Evolutionary conservation across 805 yeast genomes (phyloP).

Genomic region (Yamadazyma insecticola): DNA sequence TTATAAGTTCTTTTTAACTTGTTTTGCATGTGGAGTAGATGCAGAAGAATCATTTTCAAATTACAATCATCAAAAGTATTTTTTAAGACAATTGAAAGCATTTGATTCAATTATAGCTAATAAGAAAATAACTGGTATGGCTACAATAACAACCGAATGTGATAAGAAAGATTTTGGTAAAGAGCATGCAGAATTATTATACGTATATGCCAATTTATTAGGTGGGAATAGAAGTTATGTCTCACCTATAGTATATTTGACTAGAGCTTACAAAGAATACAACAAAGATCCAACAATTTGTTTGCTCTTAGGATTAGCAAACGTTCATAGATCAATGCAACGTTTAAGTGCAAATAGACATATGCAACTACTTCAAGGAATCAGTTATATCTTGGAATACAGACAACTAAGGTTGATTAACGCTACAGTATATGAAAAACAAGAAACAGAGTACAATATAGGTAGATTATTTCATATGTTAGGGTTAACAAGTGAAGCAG

Average conservation of each 20-base stretch:
- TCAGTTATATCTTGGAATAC: constrained; percentile 74
- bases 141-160: constrained; percentile 58
- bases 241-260: constrained; percentile 74
- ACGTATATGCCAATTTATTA: constrained; percentile 75
- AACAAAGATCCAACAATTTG: constrained; percentile 77
- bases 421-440: constrained; percentile 46
- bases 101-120: constrained; percentile 61
- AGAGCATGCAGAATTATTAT: constrained; percentile 64
- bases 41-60: constrained; percentile 63
- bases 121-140: constrained; percentile 69
- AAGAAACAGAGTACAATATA: constrained; percentile 78
- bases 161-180: constrained; percentile 33
- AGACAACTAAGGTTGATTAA: constrained; percentile 42
- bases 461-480: constrained; percentile 83
- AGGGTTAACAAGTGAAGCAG: constrained; percentile 72
- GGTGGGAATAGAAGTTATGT: constrained; percentile 79
- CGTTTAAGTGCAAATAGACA: constrained; percentile 83
- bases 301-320: constrained; percentile 70
- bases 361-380: constrained; percentile 80
- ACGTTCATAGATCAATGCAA: constrained; percentile 88
- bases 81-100: constrained; percentile 85
- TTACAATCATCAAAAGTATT: constrained; percentile 84
- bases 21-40: constrained; percentile 57
- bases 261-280: constrained; percentile 61
- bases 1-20: constrained; percentile 60